Conservation (phyloP, 768 basidiomycete genomes). For the Ramaria sp. region DNA sequence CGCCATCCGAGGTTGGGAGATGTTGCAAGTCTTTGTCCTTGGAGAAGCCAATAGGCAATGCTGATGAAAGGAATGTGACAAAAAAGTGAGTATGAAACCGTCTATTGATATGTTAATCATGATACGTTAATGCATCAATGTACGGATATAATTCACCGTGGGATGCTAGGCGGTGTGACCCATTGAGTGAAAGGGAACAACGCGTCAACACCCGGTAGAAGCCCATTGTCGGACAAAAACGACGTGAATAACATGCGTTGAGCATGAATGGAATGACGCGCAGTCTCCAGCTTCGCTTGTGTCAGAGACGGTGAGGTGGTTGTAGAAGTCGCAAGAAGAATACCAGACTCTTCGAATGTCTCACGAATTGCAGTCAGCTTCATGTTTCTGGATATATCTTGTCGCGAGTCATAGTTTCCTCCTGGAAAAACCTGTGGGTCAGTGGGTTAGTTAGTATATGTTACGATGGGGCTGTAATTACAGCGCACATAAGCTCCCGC, state of each 20-base stretch:
- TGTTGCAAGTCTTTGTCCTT: constrained; percentile 41
- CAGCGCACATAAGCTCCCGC: constrained; percentile 49
- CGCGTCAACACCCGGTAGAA: constrained; percentile 33
- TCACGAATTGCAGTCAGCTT: constrained; percentile 58
- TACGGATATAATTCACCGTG: constrained; percentile 29
- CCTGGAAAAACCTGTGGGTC: constrained; percentile 59
- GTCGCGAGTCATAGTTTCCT: constrained; percentile 51
- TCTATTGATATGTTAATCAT: constrained; percentile 24
- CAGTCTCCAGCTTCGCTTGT: constrained; percentile 36
- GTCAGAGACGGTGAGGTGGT: constrained; percentile 14
- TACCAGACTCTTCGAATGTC: constrained; percentile 67
- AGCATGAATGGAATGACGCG: constrained; percentile 45
- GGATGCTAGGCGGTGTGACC: constrained; percentile 50
- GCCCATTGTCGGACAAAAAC: constrained; percentile 36
- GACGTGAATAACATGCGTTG: constrained; percentile 37
- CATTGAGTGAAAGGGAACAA: constrained; percentile 66
- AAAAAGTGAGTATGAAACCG: constrained; percentile 67
- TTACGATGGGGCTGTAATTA: not conserved
- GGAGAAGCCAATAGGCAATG: constrained; percentile 35
- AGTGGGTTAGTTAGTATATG: not conserved
- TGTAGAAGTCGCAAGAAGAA: constrained; percentile 41
- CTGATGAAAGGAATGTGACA: constrained; percentile 46
- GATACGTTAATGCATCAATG: not conserved
- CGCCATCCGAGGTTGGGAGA: constrained; percentile 58
- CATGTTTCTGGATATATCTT: constrained; percentile 38